These are phyloP conservation scores for Alloteropsis angusta DNA, from an alignment of 202 grass and related monocot genomes.

Conservation along the genomic window DNA sequence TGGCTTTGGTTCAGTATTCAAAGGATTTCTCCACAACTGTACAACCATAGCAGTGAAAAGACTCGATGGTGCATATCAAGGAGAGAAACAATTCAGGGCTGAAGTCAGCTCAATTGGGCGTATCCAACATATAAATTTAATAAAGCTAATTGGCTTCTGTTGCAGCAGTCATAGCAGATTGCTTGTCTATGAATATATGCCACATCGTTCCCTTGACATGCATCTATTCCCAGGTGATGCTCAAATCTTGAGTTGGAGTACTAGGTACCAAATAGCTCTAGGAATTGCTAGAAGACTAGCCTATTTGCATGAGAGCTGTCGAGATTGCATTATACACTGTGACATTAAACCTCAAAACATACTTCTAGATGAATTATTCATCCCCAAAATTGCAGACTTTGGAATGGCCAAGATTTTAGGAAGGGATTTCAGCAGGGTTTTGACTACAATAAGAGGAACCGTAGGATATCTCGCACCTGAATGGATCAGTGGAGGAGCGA, in stretches of 20 bases:
- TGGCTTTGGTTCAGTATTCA: slow-evolving; percentile 43
- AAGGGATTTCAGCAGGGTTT: slow-evolving; percentile 15
- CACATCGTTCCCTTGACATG: slow-evolving; percentile 39
- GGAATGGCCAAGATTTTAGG: slow-evolving; percentile 28
- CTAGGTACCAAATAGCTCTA: slow-evolving; percentile 42
- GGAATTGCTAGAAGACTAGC: slow-evolving; percentile 30
- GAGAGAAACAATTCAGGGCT: slow-evolving; percentile 53
- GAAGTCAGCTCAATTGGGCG: slow-evolving; percentile 41
- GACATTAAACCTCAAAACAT: slow-evolving; percentile 36
- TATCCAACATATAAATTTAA: slow-evolving; percentile 42
- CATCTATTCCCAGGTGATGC: slow-evolving; percentile 33
- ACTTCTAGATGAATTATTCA: slow-evolving; percentile 13
- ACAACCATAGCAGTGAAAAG: slow-evolving; percentile 35
- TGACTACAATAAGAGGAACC: slow-evolving; percentile 28
- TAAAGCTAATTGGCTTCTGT: slow-evolving; percentile 37
- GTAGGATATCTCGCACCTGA: slow-evolving; percentile 28
- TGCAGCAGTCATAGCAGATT: slow-evolving; percentile 7
- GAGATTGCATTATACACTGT: slow-evolving; percentile 37
- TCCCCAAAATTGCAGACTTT: slow-evolving; percentile 33
- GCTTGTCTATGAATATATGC: slow-evolving; percentile 49
- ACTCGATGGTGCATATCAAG: slow-evolving; percentile 27
- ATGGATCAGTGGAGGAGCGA: slow-evolving; percentile 26
- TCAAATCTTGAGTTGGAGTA: slow-evolving; percentile 24
- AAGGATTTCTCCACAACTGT: slow-evolving; percentile 26
- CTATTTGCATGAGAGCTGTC: slow-evolving; percentile 30